These are phyloP conservation scores for Sporothrix phasma DNA, from an alignment of 2,329 filamentous ascomycete species.

Conservation along the genomic window DNA sequence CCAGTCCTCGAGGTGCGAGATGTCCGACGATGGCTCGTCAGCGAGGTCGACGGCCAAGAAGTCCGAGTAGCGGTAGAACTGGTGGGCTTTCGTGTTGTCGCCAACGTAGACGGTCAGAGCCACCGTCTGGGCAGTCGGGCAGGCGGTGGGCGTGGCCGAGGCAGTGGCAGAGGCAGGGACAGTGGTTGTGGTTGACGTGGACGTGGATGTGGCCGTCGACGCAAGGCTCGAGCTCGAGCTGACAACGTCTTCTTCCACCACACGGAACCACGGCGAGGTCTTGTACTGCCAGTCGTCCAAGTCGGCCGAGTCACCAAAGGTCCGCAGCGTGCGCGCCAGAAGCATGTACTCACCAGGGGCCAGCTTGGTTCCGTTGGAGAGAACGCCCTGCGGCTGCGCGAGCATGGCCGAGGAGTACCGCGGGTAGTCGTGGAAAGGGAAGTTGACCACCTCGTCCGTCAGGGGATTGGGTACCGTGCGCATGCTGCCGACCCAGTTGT, in stretches of 20 bases:
- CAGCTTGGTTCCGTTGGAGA: constrained; percentile 16
- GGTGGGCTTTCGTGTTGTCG: constrained; percentile 4
- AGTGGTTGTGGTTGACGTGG: neutral
- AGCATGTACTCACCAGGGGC: constrained; percentile 18
- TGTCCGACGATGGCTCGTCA: neutral
- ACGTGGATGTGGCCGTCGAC: too few relatives aligned
- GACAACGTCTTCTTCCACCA: neutral
- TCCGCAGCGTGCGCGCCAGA: constrained; percentile 18
- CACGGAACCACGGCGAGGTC: constrained; percentile 18
- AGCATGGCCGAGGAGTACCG: neutral
- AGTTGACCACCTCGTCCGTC: neutral
- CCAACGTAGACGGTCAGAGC: constrained; percentile 10
- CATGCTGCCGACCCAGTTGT: constrained; percentile 20
- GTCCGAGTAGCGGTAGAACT: constrained; percentile 17
- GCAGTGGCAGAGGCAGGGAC: neutral
- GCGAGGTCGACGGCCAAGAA: constrained; percentile 16
- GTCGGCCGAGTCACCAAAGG: constrained; percentile 18
- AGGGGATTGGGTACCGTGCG: neutral
- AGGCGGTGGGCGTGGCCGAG: neutral
- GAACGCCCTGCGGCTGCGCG: constrained; percentile 2
- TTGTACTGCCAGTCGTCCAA: constrained; percentile 19
- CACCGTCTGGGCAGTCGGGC: neutral
- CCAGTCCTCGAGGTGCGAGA: neutral
- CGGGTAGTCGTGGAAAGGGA: constrained; percentile 3
- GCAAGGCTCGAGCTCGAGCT: neutral